A percentile compares a stretch with the other conserved stretches of the same genome.
These are phyloP conservation scores for Aspergillus hiratsukae DNA, from an alignment of 2,329 filamentous ascomycete species.

Conservation along the genomic window DNA sequence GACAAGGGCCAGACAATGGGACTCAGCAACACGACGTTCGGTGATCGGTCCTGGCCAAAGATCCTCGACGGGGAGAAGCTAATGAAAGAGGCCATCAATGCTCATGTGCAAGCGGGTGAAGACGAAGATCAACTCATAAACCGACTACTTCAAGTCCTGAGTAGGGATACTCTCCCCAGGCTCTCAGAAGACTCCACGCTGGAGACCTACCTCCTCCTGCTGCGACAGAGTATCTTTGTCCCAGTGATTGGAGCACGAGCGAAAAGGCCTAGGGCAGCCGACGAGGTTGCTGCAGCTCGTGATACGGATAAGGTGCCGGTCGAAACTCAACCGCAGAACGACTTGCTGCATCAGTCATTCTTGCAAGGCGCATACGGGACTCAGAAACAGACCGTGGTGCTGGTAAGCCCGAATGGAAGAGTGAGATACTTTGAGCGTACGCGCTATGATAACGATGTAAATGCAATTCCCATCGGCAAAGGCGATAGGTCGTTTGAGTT, in stretches of 20 bases:
- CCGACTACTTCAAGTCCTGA: constrained; percentile 50
- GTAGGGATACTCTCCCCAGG: constrained; percentile 52
- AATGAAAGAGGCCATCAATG: constrained; percentile 46
- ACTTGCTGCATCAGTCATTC: constrained; percentile 30
- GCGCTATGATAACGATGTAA: constrained; percentile 52
- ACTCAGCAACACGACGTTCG: constrained; percentile 58
- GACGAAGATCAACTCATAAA: constrained; percentile 48
- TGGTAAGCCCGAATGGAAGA: constrained; percentile 52
- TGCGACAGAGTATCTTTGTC: constrained; percentile 59
- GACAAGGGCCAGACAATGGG: constrained; percentile 51
- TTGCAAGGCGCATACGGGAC: constrained; percentile 56
- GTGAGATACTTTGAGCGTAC: constrained; percentile 61
- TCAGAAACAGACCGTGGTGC: constrained; percentile 59
- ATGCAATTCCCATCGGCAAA: constrained; percentile 42
- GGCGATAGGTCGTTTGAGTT: constrained; percentile 45
- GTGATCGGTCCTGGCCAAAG: constrained; percentile 59
- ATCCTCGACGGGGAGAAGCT: constrained; percentile 54
- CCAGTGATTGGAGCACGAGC: constrained; percentile 51
- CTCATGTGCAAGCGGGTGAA: constrained; percentile 40
- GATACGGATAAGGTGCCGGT: constrained; percentile 17
- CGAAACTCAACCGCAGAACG: constrained; percentile 10
- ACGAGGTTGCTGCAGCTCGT: constrained; percentile 32
- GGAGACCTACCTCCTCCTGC: constrained; percentile 52
- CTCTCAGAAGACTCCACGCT: constrained; percentile 44
- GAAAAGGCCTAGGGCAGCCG: constrained; percentile 30